Percentiles rank a stretch among this genome's conserved stretches.
These are phyloP conservation scores for Lachancea mirantina DNA, from an alignment of 805 yeast genomes.

Conservation along the genomic window DNA sequence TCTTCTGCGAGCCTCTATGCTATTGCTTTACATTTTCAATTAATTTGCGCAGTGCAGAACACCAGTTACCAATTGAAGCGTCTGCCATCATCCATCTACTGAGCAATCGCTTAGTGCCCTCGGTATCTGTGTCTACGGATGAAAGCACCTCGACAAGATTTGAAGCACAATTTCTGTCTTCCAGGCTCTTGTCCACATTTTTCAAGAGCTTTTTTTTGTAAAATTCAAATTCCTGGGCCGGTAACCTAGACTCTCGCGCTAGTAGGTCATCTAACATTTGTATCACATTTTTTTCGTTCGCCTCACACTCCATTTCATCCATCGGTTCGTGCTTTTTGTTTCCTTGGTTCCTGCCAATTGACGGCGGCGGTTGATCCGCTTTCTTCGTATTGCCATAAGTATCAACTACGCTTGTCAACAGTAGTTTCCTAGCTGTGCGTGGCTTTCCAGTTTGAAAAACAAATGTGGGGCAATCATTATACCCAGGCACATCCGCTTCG, in stretches of 20 bases:
- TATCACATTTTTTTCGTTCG: constrained; percentile 15
- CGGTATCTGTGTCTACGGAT: constrained; percentile 17
- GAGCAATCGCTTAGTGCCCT: constrained; percentile 31
- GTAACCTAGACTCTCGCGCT: constrained; percentile 27
- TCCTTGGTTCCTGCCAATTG: constrained; percentile 2
- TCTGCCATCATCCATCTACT: constrained; percentile 51
- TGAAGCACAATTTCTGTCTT: constrained; percentile 22
- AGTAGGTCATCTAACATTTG: constrained; percentile 22
- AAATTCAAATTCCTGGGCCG: constrained; percentile 37
- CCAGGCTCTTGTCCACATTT: constrained; percentile 23
- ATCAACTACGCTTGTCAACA: constrained; percentile 13
- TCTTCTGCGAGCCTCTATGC: background rate
- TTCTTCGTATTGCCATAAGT: constrained; percentile 16
- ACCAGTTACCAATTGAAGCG: constrained; percentile 57
- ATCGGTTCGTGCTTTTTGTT: constrained; percentile 1
- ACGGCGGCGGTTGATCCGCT: constrained; percentile 21
- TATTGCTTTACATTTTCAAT: constrained; percentile 31
- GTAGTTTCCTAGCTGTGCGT: constrained; percentile 7
- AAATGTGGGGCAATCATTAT: constrained; percentile 38
- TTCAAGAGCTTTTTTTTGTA: constrained; percentile 37
- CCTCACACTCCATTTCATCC: no score
- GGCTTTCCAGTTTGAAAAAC: constrained; percentile 16
- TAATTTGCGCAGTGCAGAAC: constrained; percentile 56
- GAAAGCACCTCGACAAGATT: constrained; percentile 24
- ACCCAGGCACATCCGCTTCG: constrained; percentile 37